Evolutionary conservation across 78 protist species (phyloP).

Genomic region (Bodo saltans): DNA sequence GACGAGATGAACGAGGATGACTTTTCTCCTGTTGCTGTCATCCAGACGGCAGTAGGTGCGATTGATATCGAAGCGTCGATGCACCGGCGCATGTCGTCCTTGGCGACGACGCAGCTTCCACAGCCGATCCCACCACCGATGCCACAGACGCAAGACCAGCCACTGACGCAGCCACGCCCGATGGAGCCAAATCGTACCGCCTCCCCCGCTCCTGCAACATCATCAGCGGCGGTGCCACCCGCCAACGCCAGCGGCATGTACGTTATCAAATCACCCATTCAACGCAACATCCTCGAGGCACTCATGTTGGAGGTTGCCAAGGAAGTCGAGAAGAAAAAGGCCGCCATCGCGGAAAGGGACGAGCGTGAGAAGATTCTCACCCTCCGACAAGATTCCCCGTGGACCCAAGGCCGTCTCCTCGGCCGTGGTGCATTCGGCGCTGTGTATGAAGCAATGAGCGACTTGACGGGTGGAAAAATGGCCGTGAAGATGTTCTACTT

Average conservation of each 20-base stretch:
- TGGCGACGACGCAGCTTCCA: too few relatives aligned
- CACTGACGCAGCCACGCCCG: too few relatives aligned
- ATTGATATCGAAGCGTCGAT: too few relatives aligned
- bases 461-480: slow-evolving; percentile 29
- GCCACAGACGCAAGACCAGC: too few relatives aligned
- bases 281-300: background rate
- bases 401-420: slow-evolving; percentile 29
- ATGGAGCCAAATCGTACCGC: too few relatives aligned
- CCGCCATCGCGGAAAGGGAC: background rate
- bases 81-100: too few relatives aligned
- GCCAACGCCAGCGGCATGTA: background rate
- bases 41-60: too few relatives aligned
- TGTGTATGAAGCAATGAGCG: slow-evolving; percentile 22
- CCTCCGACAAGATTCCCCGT: background rate
- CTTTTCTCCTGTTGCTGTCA: too few relatives aligned
- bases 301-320: background rate
- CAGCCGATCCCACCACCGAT: too few relatives aligned
- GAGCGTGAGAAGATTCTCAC: background rate
- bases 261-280: background rate
- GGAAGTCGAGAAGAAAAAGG: background rate
- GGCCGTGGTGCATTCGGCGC: slow-evolving; percentile 24
- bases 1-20: too few relatives aligned
- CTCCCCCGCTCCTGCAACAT: background rate
- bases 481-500: slow-evolving; percentile 18
- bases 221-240: background rate